Evolutionary conservation across 192 early-diverging fungal genomes (phyloP).

Genomic region (Dimargaris xerosporica): DNA sequence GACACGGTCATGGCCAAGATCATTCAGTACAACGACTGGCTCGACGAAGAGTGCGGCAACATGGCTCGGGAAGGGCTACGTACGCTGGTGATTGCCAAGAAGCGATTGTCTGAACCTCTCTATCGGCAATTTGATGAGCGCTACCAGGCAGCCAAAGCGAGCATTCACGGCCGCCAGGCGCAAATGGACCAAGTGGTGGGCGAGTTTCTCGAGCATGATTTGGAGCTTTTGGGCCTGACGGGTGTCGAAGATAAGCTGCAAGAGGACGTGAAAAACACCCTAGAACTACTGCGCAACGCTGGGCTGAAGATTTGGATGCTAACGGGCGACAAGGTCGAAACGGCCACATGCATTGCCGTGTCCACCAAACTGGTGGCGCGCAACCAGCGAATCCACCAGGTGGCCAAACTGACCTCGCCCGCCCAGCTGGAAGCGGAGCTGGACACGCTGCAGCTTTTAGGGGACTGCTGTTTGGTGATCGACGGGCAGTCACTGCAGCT

Average conservation of each 20-base stretch:
- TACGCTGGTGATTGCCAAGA: slow-evolving; percentile 83
- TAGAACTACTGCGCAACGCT: slow-evolving; percentile 80
- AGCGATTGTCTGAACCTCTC: slow-evolving; percentile 53
- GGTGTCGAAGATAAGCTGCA: slow-evolving; percentile 96
- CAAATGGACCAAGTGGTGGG: slow-evolving; percentile 50
- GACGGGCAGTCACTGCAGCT: slow-evolving; percentile 83
- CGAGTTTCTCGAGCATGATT: slow-evolving; percentile 57
- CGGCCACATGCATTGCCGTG: slow-evolving; percentile 87
- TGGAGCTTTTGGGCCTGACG: slow-evolving; percentile 83
- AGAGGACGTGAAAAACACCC: slow-evolving; percentile 75
- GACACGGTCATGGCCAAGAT: slow-evolving; percentile 79
- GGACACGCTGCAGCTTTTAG: slow-evolving; percentile 46
- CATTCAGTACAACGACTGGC: slow-evolving; percentile 87
- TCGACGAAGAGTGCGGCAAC: slow-evolving; percentile 94
- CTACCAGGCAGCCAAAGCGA: slow-evolving; percentile 56
- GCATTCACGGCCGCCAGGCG: slow-evolving; percentile 50
- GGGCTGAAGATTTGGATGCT: slow-evolving; percentile 95
- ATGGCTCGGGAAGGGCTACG: slow-evolving; percentile 92
- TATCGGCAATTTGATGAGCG: slow-evolving; percentile 47
- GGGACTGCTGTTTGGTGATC: slow-evolving; percentile 72
- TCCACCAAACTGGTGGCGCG: slow-evolving; percentile 79
- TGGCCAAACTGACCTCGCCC: slow-evolving; percentile 44
- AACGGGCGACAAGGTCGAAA: slow-evolving; percentile 96
- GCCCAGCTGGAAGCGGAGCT: slow-evolving; percentile 42
- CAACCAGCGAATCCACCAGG: slow-evolving; percentile 70